These are phyloP conservation scores for Micractinium conductrix DNA, from an alignment of 139 green algal genomes.

Conservation along the genomic window DNA sequence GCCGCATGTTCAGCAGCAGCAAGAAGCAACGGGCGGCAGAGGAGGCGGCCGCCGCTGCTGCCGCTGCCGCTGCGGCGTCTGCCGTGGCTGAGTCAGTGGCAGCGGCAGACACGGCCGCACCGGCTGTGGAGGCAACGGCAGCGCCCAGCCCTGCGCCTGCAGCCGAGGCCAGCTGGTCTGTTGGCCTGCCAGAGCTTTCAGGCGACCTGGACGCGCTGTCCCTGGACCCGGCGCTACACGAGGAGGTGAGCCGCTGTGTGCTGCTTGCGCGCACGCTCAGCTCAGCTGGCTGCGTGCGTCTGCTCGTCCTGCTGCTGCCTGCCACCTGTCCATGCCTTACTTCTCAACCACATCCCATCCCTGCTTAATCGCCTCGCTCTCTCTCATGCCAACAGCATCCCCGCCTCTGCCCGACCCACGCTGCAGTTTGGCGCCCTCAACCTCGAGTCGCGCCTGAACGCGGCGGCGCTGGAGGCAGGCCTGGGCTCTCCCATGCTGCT, in stretches of 20 bases:
- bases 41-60: neutral
- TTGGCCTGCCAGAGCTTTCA: neutral
- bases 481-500: neutral
- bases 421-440: conserved; percentile 29
- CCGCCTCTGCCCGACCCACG: neutral
- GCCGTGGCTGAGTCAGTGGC: neutral
- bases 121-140: neutral
- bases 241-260: neutral
- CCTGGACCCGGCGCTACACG: neutral
- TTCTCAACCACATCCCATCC: neutral
- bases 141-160: neutral
- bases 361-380: neutral
- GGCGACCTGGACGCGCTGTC: neutral
- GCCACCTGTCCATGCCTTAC: no score
- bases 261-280: no score
- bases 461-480: conserved; percentile 12
- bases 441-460: conserved; percentile 25
- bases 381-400: neutral
- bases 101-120: neutral
- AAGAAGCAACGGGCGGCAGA: conserved; percentile 8
- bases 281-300: neutral
- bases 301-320: neutral
- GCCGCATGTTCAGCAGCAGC: conserved; percentile 19
- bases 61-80: neutral
- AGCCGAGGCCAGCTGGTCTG: neutral